A percentile compares a stretch with the other conserved stretches of the same genome.
Conservation (phyloP, 2,329 filamentous ascomycete genomes). For the Fusarium sp. region DNA sequence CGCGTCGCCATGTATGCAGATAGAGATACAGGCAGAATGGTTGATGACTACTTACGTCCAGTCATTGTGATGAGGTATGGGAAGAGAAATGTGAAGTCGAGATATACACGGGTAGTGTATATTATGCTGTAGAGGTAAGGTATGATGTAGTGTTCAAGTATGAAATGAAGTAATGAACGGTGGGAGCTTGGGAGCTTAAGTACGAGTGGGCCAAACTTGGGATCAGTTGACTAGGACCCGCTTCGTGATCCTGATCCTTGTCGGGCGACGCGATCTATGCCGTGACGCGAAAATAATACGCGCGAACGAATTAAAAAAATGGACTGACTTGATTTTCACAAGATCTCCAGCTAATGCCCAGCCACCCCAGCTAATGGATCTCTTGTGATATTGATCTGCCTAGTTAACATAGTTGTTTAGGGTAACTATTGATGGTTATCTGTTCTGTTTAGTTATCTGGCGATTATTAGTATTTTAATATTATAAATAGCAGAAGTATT, state of each 20-base stretch:
- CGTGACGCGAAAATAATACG: slow-evolving; percentile 28
- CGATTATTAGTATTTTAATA: too few species aligned
- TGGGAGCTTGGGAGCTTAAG: slow-evolving; percentile 51
- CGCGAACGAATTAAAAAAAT: slow-evolving; percentile 36
- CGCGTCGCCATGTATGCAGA: not conserved
- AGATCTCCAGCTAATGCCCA: slow-evolving; percentile 3
- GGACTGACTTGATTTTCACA: slow-evolving; percentile 18
- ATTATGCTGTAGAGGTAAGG: slow-evolving; percentile 12
- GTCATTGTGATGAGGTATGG: slow-evolving; percentile 64
- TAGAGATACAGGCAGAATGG: not conserved
- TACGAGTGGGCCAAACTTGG: slow-evolving; percentile 51
- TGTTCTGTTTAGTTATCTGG: too few species aligned
- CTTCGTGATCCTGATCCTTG: slow-evolving; percentile 36
- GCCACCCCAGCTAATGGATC: not conserved
- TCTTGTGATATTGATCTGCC: not conserved
- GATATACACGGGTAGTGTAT: slow-evolving; percentile 30
- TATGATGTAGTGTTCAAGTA: slow-evolving; percentile 32
- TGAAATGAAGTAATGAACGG: slow-evolving; percentile 19
- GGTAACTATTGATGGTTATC: too few species aligned
- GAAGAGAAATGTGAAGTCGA: slow-evolving; percentile 18
- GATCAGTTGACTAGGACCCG: slow-evolving; percentile 48
- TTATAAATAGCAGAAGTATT: too few species aligned
- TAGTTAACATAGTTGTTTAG: not conserved
- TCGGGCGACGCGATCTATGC: slow-evolving; percentile 38
- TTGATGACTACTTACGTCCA: slow-evolving; percentile 68